Percentiles rank a stretch among this genome's conserved stretches.
These are phyloP conservation scores for Sphaerulina vaccinii DNA, from an alignment of 2,329 filamentous ascomycete species.

Conservation along the genomic window DNA sequence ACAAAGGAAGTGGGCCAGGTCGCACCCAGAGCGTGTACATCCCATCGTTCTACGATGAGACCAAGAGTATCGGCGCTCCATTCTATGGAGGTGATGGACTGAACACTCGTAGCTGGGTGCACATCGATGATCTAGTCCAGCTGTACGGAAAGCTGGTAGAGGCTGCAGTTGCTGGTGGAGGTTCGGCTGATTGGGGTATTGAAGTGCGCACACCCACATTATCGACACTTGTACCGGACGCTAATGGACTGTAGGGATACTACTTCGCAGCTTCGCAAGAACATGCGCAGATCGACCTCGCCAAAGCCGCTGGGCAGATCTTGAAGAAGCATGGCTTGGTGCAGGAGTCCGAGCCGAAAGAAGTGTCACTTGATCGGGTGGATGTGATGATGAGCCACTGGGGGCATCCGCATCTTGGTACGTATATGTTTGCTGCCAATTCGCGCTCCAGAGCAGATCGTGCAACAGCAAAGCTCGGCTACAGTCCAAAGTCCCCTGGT, in stretches of 20 bases:
- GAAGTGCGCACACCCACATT: too few relatives aligned
- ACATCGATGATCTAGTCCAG: conserved; percentile 57
- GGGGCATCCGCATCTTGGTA: conserved; percentile 29
- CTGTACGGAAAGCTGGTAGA: conserved; percentile 56
- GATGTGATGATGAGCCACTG: conserved; percentile 29
- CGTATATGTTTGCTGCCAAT: conserved; percentile 54
- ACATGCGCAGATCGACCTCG: conserved; percentile 33
- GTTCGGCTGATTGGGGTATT: conserved; percentile 32
- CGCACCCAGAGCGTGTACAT: conserved; percentile 44
- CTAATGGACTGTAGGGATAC: conserved; percentile 41
- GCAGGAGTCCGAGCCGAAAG: conserved; percentile 27
- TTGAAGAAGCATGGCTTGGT: conserved; percentile 33
- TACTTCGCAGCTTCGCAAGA: conserved; percentile 48
- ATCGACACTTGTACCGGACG: too few relatives aligned
- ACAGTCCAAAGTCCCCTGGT: conserved; percentile 52
- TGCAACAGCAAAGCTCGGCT: conserved; percentile 56
- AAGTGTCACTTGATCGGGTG: conserved; percentile 31
- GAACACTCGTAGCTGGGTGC: conserved; percentile 52
- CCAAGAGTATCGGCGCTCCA: conserved; percentile 37
- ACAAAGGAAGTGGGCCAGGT: conserved; percentile 39
- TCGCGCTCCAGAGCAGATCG: conserved; percentile 55
- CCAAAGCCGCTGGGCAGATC: conserved; percentile 29
- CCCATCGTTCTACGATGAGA: conserved; percentile 42
- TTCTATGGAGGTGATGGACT: conserved; percentile 53
- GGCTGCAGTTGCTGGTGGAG: conserved; percentile 47